Base-by-base conservation (phyloP, 1,284 basidiomycete species). In the Trichosporon inkin region DNA sequence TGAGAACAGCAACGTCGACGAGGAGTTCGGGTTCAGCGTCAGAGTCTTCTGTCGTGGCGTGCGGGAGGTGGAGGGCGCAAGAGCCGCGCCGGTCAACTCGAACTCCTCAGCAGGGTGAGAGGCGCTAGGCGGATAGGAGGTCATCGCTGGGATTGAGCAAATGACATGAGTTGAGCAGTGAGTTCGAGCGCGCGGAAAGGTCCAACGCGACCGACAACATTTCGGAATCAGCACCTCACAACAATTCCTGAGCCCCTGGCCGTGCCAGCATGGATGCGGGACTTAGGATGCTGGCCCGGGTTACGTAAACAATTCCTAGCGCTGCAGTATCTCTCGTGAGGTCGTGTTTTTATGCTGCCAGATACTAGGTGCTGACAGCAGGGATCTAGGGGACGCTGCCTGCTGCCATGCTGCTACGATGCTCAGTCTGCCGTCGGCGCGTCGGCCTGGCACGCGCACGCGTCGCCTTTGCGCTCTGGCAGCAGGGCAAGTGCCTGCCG, bases 161-260 rank as follows among this genome's bases (percentile, higher is more conserved):
- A 17, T 19, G 19, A 32, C 44, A 49, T 32, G 44, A 17, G 28
- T 24, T n/a, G 44, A 19, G 24, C 44, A 10, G n/a, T 49, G 44
- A 49, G 28, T 49, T 32, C 7, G 44, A 32, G 24, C 22, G 6
- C 24, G 6, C 4, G 24, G 17, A 28, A 32, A 28, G 8, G 44
- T 49, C 44, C 24, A 32, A 24, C 44, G 44, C n/a, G 44, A 24
- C 44, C 44, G 11, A 16, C 44, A 49, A 49, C 44, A 49, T 49
- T 49, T 49, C 44, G 44, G 44, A 49, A 49, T 49, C 44, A 6
- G 44, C 28, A 24, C 44, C 44, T 49, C 22, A 32, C 44, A 49
- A 49, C 44, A 49, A 49, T 24, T n/a, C 22, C 44, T 49, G 24
- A 24, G 8, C 28, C 24, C 41, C 24, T 22, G 19, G 28, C 44